Percentiles rank a stretch among this genome's conserved stretches.
These are phyloP conservation scores for Penicillium sp. DNA, from an alignment of 2,329 filamentous ascomycete species.

Conservation along the genomic window DNA sequence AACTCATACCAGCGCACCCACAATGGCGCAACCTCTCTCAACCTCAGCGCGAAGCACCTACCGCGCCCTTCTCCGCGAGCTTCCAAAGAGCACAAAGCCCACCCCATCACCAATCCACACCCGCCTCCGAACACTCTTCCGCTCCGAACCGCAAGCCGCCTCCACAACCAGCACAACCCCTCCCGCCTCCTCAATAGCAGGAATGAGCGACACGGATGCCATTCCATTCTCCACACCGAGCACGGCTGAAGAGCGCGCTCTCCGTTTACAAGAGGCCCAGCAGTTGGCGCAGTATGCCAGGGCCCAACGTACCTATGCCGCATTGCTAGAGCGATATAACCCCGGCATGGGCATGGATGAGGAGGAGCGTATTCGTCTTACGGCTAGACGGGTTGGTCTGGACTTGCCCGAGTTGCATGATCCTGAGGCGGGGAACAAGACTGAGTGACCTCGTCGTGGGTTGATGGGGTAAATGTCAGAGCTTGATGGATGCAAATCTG, in stretches of 20 bases:
- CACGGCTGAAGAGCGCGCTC: constrained; percentile 22
- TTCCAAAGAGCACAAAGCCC: constrained; percentile 71
- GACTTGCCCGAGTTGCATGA: constrained; percentile 70
- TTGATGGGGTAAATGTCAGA: too few species aligned
- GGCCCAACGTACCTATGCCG: constrained; percentile 83
- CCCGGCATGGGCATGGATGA: constrained; percentile 88
- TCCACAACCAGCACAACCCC: constrained; percentile 17
- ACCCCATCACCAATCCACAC: constrained; percentile 71
- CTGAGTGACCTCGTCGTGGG: constrained; percentile 2
- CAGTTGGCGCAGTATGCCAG: constrained; percentile 80
- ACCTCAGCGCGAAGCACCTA: constrained; percentile 73
- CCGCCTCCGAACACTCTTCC: constrained; percentile 69
- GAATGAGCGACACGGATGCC: background rate
- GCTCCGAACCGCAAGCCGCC: constrained; percentile 36
- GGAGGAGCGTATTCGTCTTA: constrained; percentile 79
- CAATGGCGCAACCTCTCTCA: constrained; percentile 29
- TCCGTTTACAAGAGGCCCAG: constrained; percentile 61
- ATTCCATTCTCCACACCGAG: constrained; percentile 19
- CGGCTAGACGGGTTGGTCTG: constrained; percentile 87
- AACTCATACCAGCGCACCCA: background rate
- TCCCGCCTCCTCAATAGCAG: constrained; percentile 2
- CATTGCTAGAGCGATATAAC: constrained; percentile 88
- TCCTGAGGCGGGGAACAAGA: constrained; percentile 37
- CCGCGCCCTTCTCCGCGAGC: constrained; percentile 84
- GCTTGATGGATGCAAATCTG: too few species aligned